Evolutionary conservation across 169 alveolate species (phyloP).

Genomic region (Cyclospora cayetanensis): DNA sequence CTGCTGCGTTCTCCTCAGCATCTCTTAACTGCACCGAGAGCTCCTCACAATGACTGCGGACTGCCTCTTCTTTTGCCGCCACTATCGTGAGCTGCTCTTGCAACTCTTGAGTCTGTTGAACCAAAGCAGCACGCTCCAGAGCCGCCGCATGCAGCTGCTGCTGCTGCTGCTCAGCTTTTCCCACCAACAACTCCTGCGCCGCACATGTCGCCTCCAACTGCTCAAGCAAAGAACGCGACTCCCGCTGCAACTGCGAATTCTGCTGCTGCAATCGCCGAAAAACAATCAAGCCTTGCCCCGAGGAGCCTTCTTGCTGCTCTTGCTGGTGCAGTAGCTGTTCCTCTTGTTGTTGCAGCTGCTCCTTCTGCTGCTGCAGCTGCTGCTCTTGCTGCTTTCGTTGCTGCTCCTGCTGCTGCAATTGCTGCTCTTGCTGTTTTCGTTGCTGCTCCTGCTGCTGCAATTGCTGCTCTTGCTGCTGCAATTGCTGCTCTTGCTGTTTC

Average conservation of each 20-base stretch:
- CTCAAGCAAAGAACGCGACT: constrained; percentile 3
- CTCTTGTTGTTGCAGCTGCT: not conserved
- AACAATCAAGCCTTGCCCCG: not conserved
- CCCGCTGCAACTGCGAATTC: constrained; percentile 1
- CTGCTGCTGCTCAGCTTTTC: constrained; percentile 61
- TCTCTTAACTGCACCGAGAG: constrained; percentile 45
- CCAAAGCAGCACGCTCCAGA: not conserved
- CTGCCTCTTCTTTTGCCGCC: not conserved
- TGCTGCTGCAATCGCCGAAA: constrained; percentile 63
- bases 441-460: constrained; percentile 15
- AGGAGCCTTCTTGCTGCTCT: not conserved
- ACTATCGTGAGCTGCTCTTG: not conserved
- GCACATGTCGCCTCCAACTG: constrained; percentile 43
- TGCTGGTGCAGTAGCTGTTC: not conserved
- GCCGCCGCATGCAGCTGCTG: constrained; percentile 49
- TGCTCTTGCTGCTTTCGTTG: not conserved
- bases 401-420: constrained; percentile 6
- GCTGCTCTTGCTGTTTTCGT: not conserved
- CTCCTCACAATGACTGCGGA: constrained; percentile 14
- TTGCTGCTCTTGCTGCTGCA: constrained; percentile 23
- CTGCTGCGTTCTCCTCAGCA: constrained; percentile 47
- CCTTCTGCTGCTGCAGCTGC: constrained; percentile 33
- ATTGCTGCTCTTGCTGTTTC: constrained; percentile 52
- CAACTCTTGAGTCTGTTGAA: not conserved
- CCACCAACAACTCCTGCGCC: constrained; percentile 59